phyloP scores from a whole-genome alignment of 2,329 filamentous ascomycete genomes.

The Fusarium floridanum region DNA sequence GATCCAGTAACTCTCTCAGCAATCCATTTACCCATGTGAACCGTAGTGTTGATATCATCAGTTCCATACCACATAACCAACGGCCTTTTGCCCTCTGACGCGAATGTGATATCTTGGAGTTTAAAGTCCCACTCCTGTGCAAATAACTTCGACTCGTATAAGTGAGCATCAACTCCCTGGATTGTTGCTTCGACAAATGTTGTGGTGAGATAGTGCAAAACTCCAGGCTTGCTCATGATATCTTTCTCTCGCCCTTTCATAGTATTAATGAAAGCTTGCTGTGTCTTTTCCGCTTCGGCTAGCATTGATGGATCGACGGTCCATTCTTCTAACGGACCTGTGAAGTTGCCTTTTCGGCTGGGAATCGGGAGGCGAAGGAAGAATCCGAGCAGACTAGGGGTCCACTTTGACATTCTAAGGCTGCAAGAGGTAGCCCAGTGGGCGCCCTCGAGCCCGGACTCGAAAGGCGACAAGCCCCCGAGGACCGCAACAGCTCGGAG shows the following conservation, averaged over 20 bases:
- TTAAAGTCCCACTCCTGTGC: constrained; percentile 13
- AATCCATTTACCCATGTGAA: constrained; percentile 29
- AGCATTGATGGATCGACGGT: background rate
- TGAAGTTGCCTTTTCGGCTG: background rate
- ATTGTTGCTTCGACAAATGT: constrained; percentile 12
- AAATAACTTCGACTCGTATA: constrained; percentile 8
- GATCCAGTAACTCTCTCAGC: constrained; percentile 13
- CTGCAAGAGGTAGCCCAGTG: constrained; percentile 12
- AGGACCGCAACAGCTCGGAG: constrained; percentile 15
- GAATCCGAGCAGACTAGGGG: constrained; percentile 12
- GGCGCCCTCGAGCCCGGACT: constrained; percentile 8
- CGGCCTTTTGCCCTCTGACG: constrained; percentile 8
- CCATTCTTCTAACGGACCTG: constrained; percentile 8
- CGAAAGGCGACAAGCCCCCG: constrained; percentile 13
- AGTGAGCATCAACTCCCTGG: constrained; percentile 14
- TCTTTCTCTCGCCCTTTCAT: constrained; percentile 17
- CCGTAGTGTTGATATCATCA: constrained; percentile 10
- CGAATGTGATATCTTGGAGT: constrained; percentile 17
- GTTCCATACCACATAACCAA: constrained; percentile 16
- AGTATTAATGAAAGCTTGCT: background rate
- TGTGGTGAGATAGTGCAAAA: background rate
- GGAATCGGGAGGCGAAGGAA: constrained; percentile 3
- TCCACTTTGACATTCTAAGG: constrained; percentile 17
- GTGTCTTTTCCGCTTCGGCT: constrained; percentile 4
- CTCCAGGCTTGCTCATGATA: constrained; percentile 4